These are phyloP conservation scores for Dissoconium aciculare DNA, from an alignment of 2,329 filamentous ascomycete genomes.

Conservation along the genomic window DNA sequence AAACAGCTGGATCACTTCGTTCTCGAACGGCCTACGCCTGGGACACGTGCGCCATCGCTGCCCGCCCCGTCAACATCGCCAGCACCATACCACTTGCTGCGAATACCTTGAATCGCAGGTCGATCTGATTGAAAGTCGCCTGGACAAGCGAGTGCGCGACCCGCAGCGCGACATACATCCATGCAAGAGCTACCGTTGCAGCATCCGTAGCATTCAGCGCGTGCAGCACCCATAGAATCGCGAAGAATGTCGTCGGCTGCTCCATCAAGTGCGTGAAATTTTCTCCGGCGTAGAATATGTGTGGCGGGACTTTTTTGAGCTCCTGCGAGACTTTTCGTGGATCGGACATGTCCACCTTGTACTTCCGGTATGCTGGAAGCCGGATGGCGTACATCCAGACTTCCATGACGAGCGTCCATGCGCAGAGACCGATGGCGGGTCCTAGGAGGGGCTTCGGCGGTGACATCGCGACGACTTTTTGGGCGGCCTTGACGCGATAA, in stretches of 20 bases:
- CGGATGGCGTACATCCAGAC: slow-evolving; percentile 11
- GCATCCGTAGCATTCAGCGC: slow-evolving; percentile 17
- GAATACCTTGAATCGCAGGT: slow-evolving; percentile 7
- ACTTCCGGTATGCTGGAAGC: slow-evolving; percentile 7
- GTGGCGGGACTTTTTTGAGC: slow-evolving; percentile 4
- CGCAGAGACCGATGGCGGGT: slow-evolving; percentile 6
- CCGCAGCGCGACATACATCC: slow-evolving; percentile 29
- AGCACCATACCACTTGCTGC: slow-evolving; percentile 7
- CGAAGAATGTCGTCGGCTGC: slow-evolving; percentile 28
- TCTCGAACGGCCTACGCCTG: no score
- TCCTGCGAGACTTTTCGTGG: neutral
- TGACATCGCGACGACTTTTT: no score
- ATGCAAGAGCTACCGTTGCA: slow-evolving; percentile 25
- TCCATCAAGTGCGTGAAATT: slow-evolving; percentile 14
- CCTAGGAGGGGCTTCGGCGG: slow-evolving; percentile 7
- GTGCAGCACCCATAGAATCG: slow-evolving; percentile 24
- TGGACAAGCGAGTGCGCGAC: slow-evolving; percentile 30
- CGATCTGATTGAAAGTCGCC: slow-evolving; percentile 24
- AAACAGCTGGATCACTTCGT: no score
- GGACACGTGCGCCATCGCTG: no score
- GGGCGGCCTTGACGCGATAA: no score
- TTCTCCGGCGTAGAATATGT: slow-evolving; percentile 9
- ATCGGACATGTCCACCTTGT: slow-evolving; percentile 7
- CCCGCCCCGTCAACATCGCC: slow-evolving; percentile 5
- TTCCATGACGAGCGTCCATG: slow-evolving; percentile 10